Evolutionary conservation across 1,139 yeast species (phyloP), one percentile per base, ranked within the genome.

Genomic region (Taphrina sp.): DNA sequence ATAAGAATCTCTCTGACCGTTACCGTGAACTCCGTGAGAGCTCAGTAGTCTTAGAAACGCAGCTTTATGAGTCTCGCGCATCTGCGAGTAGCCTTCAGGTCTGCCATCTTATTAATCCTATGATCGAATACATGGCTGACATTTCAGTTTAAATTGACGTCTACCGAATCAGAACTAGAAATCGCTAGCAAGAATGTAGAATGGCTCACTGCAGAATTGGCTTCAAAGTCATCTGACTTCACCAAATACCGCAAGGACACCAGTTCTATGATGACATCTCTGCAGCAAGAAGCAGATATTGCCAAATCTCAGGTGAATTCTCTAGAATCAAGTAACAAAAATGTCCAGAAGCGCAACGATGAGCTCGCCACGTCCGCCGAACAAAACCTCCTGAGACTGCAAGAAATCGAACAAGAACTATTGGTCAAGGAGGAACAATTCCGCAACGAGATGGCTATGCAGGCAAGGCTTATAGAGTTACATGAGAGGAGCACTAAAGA

Each of bases 401-500:
- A 78, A 56, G 73, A 74, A 20, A 65, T 81, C 16, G 80, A 77
- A 49, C 79, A 76, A 58, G 73, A 76, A 46, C 65, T 75, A 5
- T 69, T 77, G 0, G 63, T 72, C 5, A 74, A 75, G 22, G 80
- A 78, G 60, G 78, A 79, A 28, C 80, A 78, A 41, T 81, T 80
- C 63, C 69, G 80, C 41, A 77, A 77, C 54, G 95, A 87, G 64
- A 72, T 85, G 65, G 70, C 79, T 1, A 70, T 80, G 35, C 88
- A 84, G 66, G 82, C 82, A 59, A 80, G 86, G 49, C 69, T 83
- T 36, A 74, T 81, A 1, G 80, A 78, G 44, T 72, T 85, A 17
- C 74, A 87, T 60, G 81, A 83, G 56, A 79, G 74, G 35, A 72
- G 81, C 3, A 67, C 72, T 7, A 59, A 51, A 12, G 65, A 63